phyloP scores from a whole-genome alignment of 176 grass and related monocot species.

The Microstegium vimineum region DNA sequence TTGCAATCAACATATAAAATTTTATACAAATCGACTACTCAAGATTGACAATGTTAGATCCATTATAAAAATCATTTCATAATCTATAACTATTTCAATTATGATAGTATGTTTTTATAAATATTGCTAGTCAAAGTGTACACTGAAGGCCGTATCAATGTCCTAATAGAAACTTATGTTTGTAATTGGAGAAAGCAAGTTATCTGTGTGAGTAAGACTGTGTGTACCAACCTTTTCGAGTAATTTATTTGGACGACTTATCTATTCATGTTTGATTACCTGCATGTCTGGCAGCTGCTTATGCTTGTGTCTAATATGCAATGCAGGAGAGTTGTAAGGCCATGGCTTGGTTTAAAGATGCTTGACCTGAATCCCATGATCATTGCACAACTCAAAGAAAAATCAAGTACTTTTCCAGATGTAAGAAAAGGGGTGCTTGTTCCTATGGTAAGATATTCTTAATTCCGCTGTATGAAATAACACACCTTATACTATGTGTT shows the following conservation, averaged over 20 bases:
- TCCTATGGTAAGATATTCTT: constrained; percentile 54
- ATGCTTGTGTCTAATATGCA: constrained; percentile 14
- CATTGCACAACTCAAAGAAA: constrained; percentile 79
- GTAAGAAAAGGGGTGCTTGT: constrained; percentile 72
- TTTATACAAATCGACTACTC: background rate
- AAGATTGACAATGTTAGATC: background rate
- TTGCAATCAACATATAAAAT: background rate
- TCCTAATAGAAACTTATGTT: background rate
- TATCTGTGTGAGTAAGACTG: background rate
- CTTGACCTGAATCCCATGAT: constrained; percentile 68
- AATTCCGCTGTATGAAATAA: background rate
- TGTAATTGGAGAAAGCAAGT: background rate
- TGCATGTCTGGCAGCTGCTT: background rate
- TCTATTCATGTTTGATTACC: background rate
- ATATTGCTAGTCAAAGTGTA: background rate
- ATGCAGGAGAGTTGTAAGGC: constrained; percentile 74
- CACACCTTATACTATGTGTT: background rate
- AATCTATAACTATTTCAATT: background rate
- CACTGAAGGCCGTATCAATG: background rate
- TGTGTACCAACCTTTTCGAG: background rate
- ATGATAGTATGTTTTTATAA: background rate
- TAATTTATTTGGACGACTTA: constrained; percentile 3
- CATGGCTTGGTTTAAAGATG: constrained; percentile 92
- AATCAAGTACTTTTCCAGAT: constrained; percentile 64
- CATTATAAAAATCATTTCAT: background rate